Evolutionary conservation across 2,329 filamentous ascomycete genomes (phyloP), one percentile per base, ranked within the genome.

Genomic region (Colletotrichum viniferum): DNA sequence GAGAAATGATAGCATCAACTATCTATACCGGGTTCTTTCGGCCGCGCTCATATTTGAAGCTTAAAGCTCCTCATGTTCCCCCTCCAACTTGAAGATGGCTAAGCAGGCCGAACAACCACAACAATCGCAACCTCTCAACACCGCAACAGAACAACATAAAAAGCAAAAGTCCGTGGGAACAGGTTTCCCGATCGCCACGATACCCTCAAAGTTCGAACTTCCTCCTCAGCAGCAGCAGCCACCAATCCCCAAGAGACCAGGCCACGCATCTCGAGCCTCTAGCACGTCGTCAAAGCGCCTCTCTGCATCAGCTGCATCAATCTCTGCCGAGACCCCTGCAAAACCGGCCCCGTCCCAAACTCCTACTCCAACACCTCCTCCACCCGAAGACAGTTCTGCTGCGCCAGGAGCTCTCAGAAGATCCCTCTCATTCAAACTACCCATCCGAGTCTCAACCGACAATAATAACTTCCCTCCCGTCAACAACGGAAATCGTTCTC

Each of bases 361-460:
- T 48, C 36, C 67, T 7, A 52, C 13, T n/a, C 56, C 55, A 34
- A 48, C 67, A 18, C 56, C 56, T 69, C 36, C 67, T 7, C 56
- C 36, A 48, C 26, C 26, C 14, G 69, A 72, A 18, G 69, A 75
- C 62, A 56, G 24, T 48, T 75, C 68, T 67, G 52, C 24, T 67
- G 73, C 26, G 21, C 62, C 73, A 63, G 69, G 69, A 75, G 63
- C 55, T 48, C 56, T 63, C 56, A 72, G 73, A 75, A 65, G 69
- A 72, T 75, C 73, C 16, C 69, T 75, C n/a, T 75, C 73, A 16
- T 72, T 75, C 73, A 75, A 75, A 26, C 38, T 75, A 26, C 73
- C 73, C 26, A 67, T 75, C 26, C 56, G 73, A 43, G 69, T 75
- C 21, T 65, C 69, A 24, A 75, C 73, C 9, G 73, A 71, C 24